Evolutionary conservation across 805 yeast species (phyloP), one percentile per base, ranked within the genome.

Genomic region (Spathaspora passalidarum): DNA sequence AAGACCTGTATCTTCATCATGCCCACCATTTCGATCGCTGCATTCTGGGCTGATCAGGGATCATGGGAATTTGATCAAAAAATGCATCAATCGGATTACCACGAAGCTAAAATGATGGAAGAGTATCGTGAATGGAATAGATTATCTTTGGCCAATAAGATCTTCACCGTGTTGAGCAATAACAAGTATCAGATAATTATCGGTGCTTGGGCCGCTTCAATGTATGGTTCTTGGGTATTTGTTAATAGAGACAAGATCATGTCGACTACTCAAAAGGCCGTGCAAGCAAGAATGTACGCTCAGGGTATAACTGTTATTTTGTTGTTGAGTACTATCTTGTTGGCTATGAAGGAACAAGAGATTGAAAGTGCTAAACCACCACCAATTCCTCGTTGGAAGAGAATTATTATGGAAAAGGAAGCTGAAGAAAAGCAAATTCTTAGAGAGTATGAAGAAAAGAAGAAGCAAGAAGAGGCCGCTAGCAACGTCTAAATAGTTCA

Each of bases 221-320:
- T 63, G 42, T 62, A 76, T 54, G 96, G 90, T 1, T 84, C 95
- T 4, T 88, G 92, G 88, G 78, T 67, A 40, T 57, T 70, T 38
- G 88, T 86, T 43, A 82, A 86, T 68, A 79, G 76, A 55, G 96
- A 88, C 62, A 83, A 81, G 52, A 70, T 82, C 61, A 78, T 88
- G 84, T 79, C 88, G 45, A 77, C 74, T 52, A 68, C 94, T 4
- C 96, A 88, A 68, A 88, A 86, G 63, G 80, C 86, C 41, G 94
- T 86, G 26, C 91, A 85, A 61, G 95, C 95, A 25, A 82, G 96
- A 78, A 88, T 88, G 86, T 88, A 88, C 61, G 96, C 96, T 9
- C 96, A 88, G 65, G 87, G 85, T 52, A 66, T 86, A 45, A 86
- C 96, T 1, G 90, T 88, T 44, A 77, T 78, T 9, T 68, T 88